Conservation (phyloP, 371 early-diverging fungal species). For the Syncephalastrum contaminatum region DNA sequence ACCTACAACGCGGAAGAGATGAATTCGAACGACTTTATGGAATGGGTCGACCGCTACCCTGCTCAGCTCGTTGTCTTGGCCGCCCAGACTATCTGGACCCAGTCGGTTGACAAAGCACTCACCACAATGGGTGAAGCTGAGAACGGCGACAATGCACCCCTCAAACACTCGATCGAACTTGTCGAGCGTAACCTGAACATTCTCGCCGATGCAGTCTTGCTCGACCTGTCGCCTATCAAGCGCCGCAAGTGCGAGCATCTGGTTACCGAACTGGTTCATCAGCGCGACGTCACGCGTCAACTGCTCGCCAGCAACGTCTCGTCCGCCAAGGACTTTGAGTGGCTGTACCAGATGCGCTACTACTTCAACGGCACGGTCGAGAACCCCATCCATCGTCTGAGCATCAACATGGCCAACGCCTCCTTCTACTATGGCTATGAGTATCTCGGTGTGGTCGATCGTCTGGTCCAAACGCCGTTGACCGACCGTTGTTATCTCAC, state of each 20-base stretch:
- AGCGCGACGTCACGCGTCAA: conserved; percentile 89
- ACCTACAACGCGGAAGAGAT: conserved; percentile 69
- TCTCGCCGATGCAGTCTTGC: conserved; percentile 91
- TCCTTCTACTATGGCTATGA: conserved; percentile 95
- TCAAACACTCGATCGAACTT: conserved; percentile 58
- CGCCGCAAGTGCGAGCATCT: conserved; percentile 96
- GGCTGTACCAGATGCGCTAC: conserved; percentile 97
- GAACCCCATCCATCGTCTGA: conserved; percentile 73
- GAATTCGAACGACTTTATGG: conserved; percentile 60
- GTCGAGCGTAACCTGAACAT: conserved; percentile 79
- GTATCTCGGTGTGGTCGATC: conserved; percentile 95
- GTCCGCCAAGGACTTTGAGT: conserved; percentile 81
- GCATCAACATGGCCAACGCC: conserved; percentile 93
- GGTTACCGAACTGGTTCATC: conserved; percentile 98
- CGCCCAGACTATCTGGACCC: conserved; percentile 91
- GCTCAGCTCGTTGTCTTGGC: conserved; percentile 93
- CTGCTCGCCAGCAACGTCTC: conserved; percentile 59
- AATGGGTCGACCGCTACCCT: conserved; percentile 90
- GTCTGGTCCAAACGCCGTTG: conserved; percentile 96
- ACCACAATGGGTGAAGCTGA: conserved; percentile 41
- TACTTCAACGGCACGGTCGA: conserved; percentile 71
- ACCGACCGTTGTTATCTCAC: conserved; percentile 98
- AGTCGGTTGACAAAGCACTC: conserved; percentile 79
- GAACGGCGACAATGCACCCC: conserved; percentile 36
- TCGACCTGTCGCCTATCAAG: conserved; percentile 78